Conservation (phyloP, 2,329 filamentous ascomycete genomes). For the Pseudodiploospora longispora region DNA sequence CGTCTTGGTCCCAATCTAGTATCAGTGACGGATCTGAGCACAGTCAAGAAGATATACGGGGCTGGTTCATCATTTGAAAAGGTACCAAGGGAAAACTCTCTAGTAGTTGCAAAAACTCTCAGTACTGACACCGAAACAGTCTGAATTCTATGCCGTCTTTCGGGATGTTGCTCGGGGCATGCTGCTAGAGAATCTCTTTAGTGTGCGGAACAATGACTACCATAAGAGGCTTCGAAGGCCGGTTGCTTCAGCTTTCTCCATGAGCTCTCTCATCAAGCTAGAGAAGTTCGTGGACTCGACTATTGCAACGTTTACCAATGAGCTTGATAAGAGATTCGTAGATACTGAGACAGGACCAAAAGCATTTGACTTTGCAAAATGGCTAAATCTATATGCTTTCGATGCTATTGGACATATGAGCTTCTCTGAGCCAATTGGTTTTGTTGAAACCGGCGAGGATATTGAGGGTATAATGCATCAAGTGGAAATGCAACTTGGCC, state of each 20-base stretch:
- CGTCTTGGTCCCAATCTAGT: constrained; percentile 66
- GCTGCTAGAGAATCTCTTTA: constrained; percentile 65
- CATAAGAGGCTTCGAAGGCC: constrained; percentile 67
- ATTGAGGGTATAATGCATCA: constrained; percentile 47
- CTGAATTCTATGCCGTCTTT: constrained; percentile 74
- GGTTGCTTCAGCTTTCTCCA: constrained; percentile 69
- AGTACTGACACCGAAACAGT: constrained; percentile 34
- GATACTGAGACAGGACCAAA: constrained; percentile 19
- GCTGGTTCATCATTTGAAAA: constrained; percentile 75
- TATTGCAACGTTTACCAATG: constrained; percentile 56
- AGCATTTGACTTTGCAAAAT: constrained; percentile 40
- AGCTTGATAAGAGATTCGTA: constrained; percentile 42
- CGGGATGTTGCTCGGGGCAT: constrained; percentile 63
- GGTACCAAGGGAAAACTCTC: constrained; percentile 50
- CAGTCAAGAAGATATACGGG: constrained; percentile 70
- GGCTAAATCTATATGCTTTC: constrained; percentile 58
- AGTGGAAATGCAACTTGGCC: constrained; percentile 4
- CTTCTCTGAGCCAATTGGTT: constrained; percentile 53
- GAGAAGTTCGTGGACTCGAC: constrained; percentile 74
- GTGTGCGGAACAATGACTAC: constrained; percentile 61
- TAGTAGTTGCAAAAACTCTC: constrained; percentile 18
- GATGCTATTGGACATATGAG: constrained; percentile 56
- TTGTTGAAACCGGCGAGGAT: constrained; percentile 52
- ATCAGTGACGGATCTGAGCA: constrained; percentile 65
- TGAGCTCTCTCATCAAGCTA: constrained; percentile 69